Percentiles rank a stretch among this genome's conserved stretches.
These are phyloP conservation scores for Carex scoparia DNA, from an alignment of 176 grass and related monocot genomes.

Conservation along the genomic window DNA sequence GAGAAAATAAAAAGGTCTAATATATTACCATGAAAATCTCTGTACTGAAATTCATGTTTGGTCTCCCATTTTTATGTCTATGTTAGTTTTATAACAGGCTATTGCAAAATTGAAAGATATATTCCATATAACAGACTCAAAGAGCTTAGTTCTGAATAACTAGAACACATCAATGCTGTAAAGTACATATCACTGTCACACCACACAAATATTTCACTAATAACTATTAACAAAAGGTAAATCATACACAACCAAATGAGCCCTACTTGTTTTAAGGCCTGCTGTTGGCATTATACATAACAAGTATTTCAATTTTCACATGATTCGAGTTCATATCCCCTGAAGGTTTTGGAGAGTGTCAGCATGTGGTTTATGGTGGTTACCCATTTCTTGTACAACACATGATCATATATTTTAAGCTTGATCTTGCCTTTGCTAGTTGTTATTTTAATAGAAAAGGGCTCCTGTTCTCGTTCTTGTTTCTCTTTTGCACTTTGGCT, in stretches of 20 bases:
- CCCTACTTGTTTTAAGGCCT: not conserved
- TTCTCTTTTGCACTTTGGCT: conserved; percentile 38
- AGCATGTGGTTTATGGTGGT: conserved; percentile 86
- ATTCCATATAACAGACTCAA: not conserved
- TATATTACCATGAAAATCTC: too few relatives aligned
- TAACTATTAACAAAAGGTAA: not conserved
- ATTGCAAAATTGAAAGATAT: not conserved
- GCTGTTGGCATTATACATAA: not conserved
- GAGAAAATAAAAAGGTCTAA: too few relatives aligned
- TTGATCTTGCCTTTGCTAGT: conserved; percentile 88
- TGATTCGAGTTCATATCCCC: conserved; percentile 18
- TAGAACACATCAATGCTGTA: not conserved
- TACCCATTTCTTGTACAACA: conserved; percentile 86
- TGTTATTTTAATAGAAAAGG: conserved; percentile 61
- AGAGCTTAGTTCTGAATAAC: conserved; percentile 12
- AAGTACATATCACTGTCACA: conserved; percentile 12
- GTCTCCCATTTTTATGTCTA: not conserved
- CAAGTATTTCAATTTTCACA: conserved; percentile 17
- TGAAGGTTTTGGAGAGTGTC: conserved; percentile 57
- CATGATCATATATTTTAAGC: conserved; percentile 71
- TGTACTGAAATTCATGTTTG: too few relatives aligned
- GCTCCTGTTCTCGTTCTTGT: conserved; percentile 31
- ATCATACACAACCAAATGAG: conserved; percentile 4
- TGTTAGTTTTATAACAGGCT: not conserved
- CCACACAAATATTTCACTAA: conserved; percentile 3